Base-by-base conservation (phyloP, 1,139 yeast species). In the Sugiyamaella xylanicola region DNA sequence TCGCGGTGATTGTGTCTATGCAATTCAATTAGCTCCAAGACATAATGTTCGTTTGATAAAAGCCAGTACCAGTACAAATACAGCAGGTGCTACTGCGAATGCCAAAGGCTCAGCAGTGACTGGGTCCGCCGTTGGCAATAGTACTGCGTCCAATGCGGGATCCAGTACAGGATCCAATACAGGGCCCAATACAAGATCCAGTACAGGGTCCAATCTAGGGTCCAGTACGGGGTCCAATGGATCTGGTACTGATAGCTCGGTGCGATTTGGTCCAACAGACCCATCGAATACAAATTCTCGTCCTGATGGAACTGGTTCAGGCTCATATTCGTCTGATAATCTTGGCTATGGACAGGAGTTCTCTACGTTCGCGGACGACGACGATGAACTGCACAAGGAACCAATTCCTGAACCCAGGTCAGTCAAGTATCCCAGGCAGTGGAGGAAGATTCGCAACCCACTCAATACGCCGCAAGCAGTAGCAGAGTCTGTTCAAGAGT, bases 381-480 rank as follows among this genome's bases (percentile, higher is more conserved):
- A 46, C 13, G 13, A 46, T 36, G 49, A 46, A 19, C 40, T 46
- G 2, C 49, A 46, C 25, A 46, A 46, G 29, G 49, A 46, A 19
- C 49, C 49, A 11, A 35, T 35, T 13, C 37, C 52, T 13, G 52
- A 48, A 9, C 52, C 45, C 11, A 39, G 52, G 22, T 19, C 39
- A 8, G 27, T 48, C 8, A 13, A 13, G 22, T 48, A 40, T 40
- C 52, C 52, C 9, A 27, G 17, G 20, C 44, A 48, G 40, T 48
- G 52, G 52, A 27, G 17, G 5, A 41, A 32, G 32, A 37, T 32
- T 17, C 37, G 41, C 9, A 40, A 50, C 22, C 19, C 27, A n/a
- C 48, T 56, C 13, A 57, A 54, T 35, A 50, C 48, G 2, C 25
- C 54, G 13, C 51, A 47, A n/a, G 27, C 52, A 19, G 58, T 55